phyloP scores from a whole-genome alignment of 305 asterid genomes.

The Coffea humblotiana region DNA sequence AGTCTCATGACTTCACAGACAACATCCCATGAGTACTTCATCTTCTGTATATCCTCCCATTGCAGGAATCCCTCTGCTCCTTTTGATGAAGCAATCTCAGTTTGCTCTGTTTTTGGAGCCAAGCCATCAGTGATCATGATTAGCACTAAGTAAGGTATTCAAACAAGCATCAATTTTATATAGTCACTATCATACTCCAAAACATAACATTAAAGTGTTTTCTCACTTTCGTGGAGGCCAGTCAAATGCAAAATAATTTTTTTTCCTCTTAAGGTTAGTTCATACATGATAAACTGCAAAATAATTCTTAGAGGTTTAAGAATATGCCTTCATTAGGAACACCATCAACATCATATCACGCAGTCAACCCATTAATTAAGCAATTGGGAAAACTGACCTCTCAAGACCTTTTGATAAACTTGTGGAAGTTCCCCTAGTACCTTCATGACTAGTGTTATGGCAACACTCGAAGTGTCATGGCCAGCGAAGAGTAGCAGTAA shows the following conservation, averaged over 20 bases:
- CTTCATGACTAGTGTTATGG: constrained; percentile 30
- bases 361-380: neutral
- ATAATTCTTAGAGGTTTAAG: no score
- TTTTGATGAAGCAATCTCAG: constrained; percentile 38
- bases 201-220: no score
- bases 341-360: neutral
- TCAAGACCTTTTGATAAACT: constrained; percentile 23
- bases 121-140: neutral
- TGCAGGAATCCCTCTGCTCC: constrained; percentile 26
- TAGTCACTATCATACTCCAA: neutral
- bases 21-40: constrained; percentile 53
- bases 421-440: constrained; percentile 29
- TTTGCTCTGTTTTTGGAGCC: constrained; percentile 37
- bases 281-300: neutral
- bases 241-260: neutral
- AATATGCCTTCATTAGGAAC: neutral
- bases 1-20: constrained; percentile 46
- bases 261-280: no score
- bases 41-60: constrained; percentile 56
- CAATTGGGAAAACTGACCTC: constrained; percentile 17
- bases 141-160: neutral
- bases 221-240: neutral
- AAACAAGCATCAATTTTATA: neutral
- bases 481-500: constrained; percentile 37
- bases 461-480: constrained; percentile 35